Evolutionary conservation across 345 rosid species (phyloP), one percentile per base, ranked within the genome.

Genomic region (Boechera retrofracta): DNA sequence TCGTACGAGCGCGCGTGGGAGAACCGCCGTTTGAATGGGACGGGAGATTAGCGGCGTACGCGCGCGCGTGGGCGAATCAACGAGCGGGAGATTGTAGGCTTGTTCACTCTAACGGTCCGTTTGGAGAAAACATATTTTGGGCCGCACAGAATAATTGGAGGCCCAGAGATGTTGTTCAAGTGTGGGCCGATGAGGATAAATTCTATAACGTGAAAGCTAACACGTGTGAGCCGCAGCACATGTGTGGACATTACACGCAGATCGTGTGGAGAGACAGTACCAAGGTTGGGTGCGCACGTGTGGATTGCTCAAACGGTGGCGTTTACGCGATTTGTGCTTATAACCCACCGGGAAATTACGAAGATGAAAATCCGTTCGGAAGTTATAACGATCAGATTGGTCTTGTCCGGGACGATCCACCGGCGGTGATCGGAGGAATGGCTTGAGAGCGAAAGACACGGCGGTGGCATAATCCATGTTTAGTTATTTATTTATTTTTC

Each of bases 171-270:
- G 78, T 78, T 3, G 89, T 87, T 3, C 45, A 59, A 1, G 51
- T 29, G 3, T 89, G 93, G 91, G 85, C 72, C 5, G 80, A 62
- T 28, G 91, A 87, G 51, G 1, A 51, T 2, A 13, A 3, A 6
- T 69, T 35, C 24, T 89, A 83, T 38, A 12, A 89, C 57, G 76
- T 15, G n/a, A 12, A 4, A 1, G 69, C 64, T 8, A 80, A 84
- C 71, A 48, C 78, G 53, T 89, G 91, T 48, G 45, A 56, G 3
- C 35, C 57, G 8, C 10, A 54, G 1, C 33, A 62, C 13, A 59
- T 80, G 61, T 89, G 91, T 41, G 89, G 91, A 6, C 93, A 87
- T 63, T 89, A 80, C 41, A 89, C 91, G 3, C 93, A 89, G 81
- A 59, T 89, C 45, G 80, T 89, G 28, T 89, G 89, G 91, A 79